Percentiles rank a stretch among this genome's conserved stretches.
These are phyloP conservation scores for Chimonanthus salicifolius DNA, from an alignment of 164 flowering plant species.

Conservation along the genomic window DNA sequence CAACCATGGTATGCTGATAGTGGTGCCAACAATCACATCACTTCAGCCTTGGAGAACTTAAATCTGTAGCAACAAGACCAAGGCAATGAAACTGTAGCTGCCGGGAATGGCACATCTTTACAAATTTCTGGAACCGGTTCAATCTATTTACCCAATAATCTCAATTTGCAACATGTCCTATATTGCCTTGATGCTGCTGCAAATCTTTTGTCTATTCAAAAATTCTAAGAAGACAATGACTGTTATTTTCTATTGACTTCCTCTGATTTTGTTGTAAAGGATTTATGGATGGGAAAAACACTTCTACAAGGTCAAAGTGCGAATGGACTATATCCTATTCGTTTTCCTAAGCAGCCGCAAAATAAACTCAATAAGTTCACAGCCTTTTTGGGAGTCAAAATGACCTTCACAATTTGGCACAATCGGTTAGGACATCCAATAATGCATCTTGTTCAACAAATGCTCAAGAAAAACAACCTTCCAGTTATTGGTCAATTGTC, in stretches of 20 bases:
- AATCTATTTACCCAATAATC: neutral
- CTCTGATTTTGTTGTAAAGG: neutral
- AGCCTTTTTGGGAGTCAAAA: neutral
- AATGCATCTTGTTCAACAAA: neutral
- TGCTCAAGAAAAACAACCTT: too few species aligned
- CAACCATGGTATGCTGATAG: slow-evolving; percentile 1
- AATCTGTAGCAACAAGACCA: neutral
- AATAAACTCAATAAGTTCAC: neutral
- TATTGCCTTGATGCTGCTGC: neutral
- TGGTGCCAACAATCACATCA: neutral
- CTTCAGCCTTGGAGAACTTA: neutral
- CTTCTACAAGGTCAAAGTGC: neutral
- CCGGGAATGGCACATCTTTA: neutral
- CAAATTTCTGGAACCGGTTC: neutral
- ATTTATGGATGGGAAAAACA: neutral
- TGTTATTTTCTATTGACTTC: neutral
- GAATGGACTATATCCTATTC: neutral
- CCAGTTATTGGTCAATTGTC: neutral
- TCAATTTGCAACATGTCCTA: neutral
- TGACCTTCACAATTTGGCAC: neutral
- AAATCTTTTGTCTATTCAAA: neutral
- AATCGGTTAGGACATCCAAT: slow-evolving; percentile 3
- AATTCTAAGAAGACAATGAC: neutral
- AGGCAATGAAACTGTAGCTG: neutral
- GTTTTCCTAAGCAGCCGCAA: neutral